These are phyloP conservation scores for Aureobasidium mangrovei DNA, from an alignment of 2,329 filamentous ascomycete genomes.

Conservation along the genomic window DNA sequence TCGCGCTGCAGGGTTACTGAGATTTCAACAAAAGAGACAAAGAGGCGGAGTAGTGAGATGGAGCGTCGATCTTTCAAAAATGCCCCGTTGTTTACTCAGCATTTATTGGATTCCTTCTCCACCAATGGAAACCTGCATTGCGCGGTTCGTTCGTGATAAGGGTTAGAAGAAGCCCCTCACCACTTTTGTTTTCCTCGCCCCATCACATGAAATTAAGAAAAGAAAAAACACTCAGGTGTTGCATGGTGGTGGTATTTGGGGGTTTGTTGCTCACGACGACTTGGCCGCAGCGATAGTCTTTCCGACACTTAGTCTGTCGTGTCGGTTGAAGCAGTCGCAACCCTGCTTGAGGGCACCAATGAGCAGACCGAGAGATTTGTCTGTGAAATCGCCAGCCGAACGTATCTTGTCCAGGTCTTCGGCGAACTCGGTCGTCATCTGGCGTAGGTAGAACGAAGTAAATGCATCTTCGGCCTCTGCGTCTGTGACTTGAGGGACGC, in stretches of 20 bases:
- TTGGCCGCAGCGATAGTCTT: conserved; percentile 6
- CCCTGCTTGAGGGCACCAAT: conserved; percentile 62
- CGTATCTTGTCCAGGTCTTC: conserved; percentile 67
- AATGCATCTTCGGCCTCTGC: conserved; percentile 36
- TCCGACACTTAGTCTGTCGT: conserved; percentile 40
- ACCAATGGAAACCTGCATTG: neutral
- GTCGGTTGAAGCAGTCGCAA: conserved; percentile 49
- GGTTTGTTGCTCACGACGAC: neutral
- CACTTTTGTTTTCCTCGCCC: neutral
- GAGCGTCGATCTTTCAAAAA: neutral
- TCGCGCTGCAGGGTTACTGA: neutral
- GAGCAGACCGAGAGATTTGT: conserved; percentile 53
- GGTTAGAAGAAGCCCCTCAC: neutral
- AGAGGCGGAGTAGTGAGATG: too few species aligned
- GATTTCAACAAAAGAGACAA: neutral
- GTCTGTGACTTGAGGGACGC: neutral
- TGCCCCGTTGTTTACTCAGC: neutral
- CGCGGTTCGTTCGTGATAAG: neutral
- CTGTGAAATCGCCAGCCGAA: conserved; percentile 61
- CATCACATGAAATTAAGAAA: neutral
- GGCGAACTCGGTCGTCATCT: conserved; percentile 59
- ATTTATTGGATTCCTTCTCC: neutral
- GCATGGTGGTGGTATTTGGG: too few species aligned
- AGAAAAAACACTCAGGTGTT: neutral
- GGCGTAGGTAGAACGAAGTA: conserved; percentile 59